Percentiles rank a stretch among this genome's conserved stretches.
Evolutionary conservation across 352 stramenopile genomes (phyloP).

Genomic region (Phytopythium aichiense): DNA sequence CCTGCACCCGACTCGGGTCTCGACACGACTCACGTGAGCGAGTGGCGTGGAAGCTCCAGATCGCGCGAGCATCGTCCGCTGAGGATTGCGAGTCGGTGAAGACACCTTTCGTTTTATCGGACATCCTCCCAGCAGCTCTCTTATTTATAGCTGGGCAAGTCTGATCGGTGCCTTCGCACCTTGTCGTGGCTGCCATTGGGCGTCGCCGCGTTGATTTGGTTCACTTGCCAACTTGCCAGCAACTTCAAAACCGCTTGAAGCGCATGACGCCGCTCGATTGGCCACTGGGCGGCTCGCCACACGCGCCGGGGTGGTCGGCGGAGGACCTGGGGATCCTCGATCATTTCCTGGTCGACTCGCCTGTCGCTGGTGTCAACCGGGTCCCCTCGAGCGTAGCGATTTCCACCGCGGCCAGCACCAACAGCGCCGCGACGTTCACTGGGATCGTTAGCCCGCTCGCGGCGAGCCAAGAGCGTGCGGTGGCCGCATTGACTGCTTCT

Average conservation of each 20-base stretch:
- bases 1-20: no score
- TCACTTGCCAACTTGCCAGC: background rate
- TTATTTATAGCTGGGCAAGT: no score
- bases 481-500: background rate
- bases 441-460: background rate
- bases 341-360: background rate
- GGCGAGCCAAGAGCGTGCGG: background rate
- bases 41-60: no score
- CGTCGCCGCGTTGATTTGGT: background rate
- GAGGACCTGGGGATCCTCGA: slow-evolving; percentile 4
- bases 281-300: background rate
- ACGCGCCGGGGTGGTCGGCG: background rate
- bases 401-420: background rate
- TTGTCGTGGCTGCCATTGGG: background rate
- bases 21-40: no score
- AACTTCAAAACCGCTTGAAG: background rate
- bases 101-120: no score
- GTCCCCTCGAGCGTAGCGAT: background rate
- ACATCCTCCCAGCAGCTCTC: no score
- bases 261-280: background rate
- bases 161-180: no score
- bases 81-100: no score
- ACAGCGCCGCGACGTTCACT: background rate
- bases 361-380: background rate
- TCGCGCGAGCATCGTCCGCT: no score